Evolutionary conservation across 139 green algal genomes (phyloP).

Genomic region (Chlamydomonas eustigma): DNA sequence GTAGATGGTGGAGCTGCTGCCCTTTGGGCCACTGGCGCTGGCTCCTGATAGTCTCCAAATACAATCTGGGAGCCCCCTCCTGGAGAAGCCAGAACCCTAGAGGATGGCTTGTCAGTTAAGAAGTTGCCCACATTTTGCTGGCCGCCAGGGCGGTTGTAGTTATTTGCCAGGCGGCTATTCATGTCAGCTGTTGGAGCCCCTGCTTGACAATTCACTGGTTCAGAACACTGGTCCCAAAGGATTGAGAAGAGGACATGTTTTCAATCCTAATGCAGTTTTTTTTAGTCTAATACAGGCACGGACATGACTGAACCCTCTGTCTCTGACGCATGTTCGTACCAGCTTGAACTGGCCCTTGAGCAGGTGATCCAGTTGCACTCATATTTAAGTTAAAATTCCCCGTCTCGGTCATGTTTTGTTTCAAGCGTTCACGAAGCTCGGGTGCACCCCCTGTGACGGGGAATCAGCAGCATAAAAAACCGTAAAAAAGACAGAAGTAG

Average conservation of each 20-base stretch:
- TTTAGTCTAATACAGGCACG: no score
- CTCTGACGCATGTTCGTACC: no score
- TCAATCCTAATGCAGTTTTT: no score
- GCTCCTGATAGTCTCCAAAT: slow-evolving; percentile 2
- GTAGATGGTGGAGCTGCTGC: background rate
- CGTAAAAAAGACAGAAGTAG: no score
- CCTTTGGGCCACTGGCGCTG: background rate
- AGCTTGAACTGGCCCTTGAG: no score
- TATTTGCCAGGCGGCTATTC: background rate
- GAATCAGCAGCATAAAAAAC: no score
- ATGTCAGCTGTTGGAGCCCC: background rate
- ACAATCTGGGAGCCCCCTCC: slow-evolving; percentile 35
- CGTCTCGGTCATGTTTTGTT: slow-evolving; percentile 11
- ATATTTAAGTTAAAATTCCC: no score
- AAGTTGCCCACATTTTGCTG: slow-evolving; percentile 44
- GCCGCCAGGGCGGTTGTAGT: slow-evolving; percentile 9
- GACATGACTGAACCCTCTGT: no score
- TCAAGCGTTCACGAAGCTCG: background rate
- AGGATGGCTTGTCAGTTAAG: slow-evolving; percentile 36
- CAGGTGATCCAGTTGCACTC: no score
- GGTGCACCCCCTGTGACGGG: background rate
- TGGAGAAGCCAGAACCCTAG: slow-evolving; percentile 73
- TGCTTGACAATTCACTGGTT: no score
- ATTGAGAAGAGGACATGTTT: no score
- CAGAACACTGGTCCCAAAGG: no score